Evolutionary conservation across 176 grass and related monocot genomes (phyloP).

Genomic region (Triticum dicoccoides): DNA sequence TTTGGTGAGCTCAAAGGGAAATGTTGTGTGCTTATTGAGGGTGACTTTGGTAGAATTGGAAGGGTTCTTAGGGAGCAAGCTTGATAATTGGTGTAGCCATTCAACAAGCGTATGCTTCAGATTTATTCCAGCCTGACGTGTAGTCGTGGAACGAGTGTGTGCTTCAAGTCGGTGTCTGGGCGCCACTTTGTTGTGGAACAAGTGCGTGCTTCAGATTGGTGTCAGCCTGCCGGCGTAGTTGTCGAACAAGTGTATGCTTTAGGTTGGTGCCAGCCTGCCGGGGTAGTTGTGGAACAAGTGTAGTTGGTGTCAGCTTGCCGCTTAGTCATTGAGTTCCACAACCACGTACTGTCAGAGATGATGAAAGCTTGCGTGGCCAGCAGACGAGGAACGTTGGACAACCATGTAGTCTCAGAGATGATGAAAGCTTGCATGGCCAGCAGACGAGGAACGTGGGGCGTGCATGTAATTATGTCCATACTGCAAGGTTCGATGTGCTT

Average conservation of each 20-base stretch:
- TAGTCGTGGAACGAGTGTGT: not conserved
- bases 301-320: not conserved
- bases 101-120: not conserved
- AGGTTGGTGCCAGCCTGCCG: not conserved
- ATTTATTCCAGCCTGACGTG: not conserved
- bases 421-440: not conserved
- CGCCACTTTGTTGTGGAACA: not conserved
- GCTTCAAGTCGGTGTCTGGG: not conserved
- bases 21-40: not conserved
- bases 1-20: not conserved
- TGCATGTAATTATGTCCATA: conserved; percentile 3
- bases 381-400: not conserved
- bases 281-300: not conserved
- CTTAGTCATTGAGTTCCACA: not conserved
- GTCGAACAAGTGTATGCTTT: not conserved
- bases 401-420: not conserved
- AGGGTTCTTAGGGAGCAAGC: not conserved
- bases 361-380: not conserved
- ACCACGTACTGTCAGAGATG: not conserved
- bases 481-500: not conserved
- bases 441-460: not conserved
- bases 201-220: not conserved
- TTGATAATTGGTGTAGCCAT: not conserved
- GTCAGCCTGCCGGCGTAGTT: not conserved
- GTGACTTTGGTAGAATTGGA: not conserved